A percentile compares a stretch with the other conserved stretches of the same genome.
Conservation (phyloP, 2,329 filamentous ascomycete genomes). For the Aspergillus brasiliensis region DNA sequence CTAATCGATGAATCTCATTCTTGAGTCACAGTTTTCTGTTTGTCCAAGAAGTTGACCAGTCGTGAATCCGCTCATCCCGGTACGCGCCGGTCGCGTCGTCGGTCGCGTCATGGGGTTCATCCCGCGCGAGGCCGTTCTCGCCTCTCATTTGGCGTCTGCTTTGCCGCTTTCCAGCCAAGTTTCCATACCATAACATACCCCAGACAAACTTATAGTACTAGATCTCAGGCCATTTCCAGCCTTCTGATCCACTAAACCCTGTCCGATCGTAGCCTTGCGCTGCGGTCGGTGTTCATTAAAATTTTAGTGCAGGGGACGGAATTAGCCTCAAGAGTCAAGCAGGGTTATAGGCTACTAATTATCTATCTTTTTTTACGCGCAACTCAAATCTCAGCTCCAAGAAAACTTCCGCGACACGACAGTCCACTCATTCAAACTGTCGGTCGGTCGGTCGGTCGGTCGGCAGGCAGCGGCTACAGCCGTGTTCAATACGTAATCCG, state of each 20-base stretch:
- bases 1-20: not conserved
- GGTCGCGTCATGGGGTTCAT: slow-evolving; percentile 9
- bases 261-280: slow-evolving; percentile 1
- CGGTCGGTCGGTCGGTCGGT: no score
- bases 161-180: not conserved
- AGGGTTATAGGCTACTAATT: not conserved
- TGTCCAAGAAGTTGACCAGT: no score
- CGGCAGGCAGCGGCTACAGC: not conserved
- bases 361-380: no score
- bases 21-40: not conserved
- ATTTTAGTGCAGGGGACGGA: not conserved
- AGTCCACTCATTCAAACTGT: no score
- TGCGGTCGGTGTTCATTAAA: not conserved
- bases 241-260: slow-evolving; percentile 1
- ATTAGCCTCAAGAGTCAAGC: not conserved
- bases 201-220: not conserved
- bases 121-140: not conserved
- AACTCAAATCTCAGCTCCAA: no score
- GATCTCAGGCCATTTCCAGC: slow-evolving; percentile 2
- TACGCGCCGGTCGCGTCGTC: not conserved
- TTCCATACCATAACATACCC: not conserved
- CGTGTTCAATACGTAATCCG: slow-evolving; percentile 4
- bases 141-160: slow-evolving; percentile 6
- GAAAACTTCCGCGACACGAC: no score
- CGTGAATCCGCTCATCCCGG: not conserved